A percentile compares a stretch with the other conserved stretches of the same genome.
phyloP scores from a whole-genome alignment of 202 grass and related monocot species.

The Hordeum pubiflorum region DNA sequence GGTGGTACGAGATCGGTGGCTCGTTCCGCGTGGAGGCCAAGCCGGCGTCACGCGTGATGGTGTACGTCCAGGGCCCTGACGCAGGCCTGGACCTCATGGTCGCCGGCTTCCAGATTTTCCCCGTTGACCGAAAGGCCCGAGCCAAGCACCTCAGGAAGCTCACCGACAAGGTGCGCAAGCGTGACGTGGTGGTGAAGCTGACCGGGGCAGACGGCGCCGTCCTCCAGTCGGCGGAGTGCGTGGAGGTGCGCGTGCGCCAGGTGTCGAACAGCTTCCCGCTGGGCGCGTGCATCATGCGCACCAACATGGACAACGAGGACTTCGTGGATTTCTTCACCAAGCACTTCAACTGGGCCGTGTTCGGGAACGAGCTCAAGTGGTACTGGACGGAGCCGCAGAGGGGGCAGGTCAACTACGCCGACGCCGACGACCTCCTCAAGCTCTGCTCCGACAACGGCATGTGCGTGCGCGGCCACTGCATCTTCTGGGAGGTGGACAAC shows the following conservation, averaged over 20 bases:
- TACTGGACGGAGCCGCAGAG: slow-evolving; percentile 83
- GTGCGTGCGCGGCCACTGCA: slow-evolving; percentile 65
- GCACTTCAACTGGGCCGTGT: slow-evolving; percentile 89
- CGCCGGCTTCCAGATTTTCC: slow-evolving; percentile 69
- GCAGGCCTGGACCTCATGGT: slow-evolving; percentile 83
- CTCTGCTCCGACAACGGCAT: slow-evolving; percentile 69
- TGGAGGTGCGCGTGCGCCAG: slow-evolving; percentile 52
- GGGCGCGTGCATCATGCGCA: slow-evolving; percentile 74
- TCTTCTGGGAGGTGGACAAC: slow-evolving; percentile 84
- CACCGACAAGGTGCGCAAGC: slow-evolving; percentile 65
- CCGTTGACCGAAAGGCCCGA: slow-evolving; percentile 50
- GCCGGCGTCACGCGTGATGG: slow-evolving; percentile 39
- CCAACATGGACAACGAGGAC: slow-evolving; percentile 94
- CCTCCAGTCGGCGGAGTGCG: not conserved
- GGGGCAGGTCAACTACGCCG: slow-evolving; percentile 53
- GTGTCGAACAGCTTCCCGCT: slow-evolving; percentile 78
- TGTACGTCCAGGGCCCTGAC: slow-evolving; percentile 69
- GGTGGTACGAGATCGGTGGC: slow-evolving; percentile 84
- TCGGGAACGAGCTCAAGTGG: slow-evolving; percentile 97
- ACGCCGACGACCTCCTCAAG: slow-evolving; percentile 81
- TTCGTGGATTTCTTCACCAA: slow-evolving; percentile 73
- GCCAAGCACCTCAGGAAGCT: slow-evolving; percentile 42
- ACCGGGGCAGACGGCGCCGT: not conserved
- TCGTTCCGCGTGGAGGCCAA: slow-evolving; percentile 62
- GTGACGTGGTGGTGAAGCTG: slow-evolving; percentile 63